Conservation (phyloP, 371 early-diverging fungal genomes). For the Lichtheimia hyalospora region DNA sequence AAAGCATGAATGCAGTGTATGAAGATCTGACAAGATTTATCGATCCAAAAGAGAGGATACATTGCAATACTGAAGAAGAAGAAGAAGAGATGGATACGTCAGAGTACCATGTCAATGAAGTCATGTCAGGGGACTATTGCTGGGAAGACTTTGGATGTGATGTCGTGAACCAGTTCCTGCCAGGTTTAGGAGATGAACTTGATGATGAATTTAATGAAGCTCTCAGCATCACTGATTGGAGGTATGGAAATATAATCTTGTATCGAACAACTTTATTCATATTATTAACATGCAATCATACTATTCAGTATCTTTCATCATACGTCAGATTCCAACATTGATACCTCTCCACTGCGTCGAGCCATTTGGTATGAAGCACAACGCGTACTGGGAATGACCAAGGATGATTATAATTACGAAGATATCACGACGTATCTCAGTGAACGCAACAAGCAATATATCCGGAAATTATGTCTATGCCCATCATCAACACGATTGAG, state of each 20-base stretch:
- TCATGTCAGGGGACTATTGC: slow-evolving; percentile 61
- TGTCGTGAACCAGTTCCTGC: slow-evolving; percentile 61
- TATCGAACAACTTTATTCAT: too few species aligned
- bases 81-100: not conserved
- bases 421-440: slow-evolving; percentile 50
- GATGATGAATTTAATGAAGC: slow-evolving; percentile 64
- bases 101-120: slow-evolving; percentile 31
- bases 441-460: slow-evolving; percentile 47
- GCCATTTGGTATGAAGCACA: slow-evolving; percentile 67
- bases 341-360: slow-evolving; percentile 61
- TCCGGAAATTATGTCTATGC: slow-evolving; percentile 45
- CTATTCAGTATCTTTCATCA: slow-evolving; percentile 52
- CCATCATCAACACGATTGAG: slow-evolving; percentile 44
- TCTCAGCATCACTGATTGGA: slow-evolving; percentile 63
- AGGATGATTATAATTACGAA: slow-evolving; percentile 65
- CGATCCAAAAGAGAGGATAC: slow-evolving; percentile 26
- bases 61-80: slow-evolving; percentile 5
- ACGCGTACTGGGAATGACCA: slow-evolving; percentile 58
- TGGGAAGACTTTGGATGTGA: slow-evolving; percentile 72
- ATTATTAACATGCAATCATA: too few species aligned
- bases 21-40: slow-evolving; percentile 59
- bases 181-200: slow-evolving; percentile 58
- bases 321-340: slow-evolving; percentile 50
- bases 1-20: slow-evolving; percentile 20
- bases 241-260: too few species aligned